Base-by-base conservation (phyloP, 805 yeast species). In the Scheffersomyces coipomensis region DNA sequence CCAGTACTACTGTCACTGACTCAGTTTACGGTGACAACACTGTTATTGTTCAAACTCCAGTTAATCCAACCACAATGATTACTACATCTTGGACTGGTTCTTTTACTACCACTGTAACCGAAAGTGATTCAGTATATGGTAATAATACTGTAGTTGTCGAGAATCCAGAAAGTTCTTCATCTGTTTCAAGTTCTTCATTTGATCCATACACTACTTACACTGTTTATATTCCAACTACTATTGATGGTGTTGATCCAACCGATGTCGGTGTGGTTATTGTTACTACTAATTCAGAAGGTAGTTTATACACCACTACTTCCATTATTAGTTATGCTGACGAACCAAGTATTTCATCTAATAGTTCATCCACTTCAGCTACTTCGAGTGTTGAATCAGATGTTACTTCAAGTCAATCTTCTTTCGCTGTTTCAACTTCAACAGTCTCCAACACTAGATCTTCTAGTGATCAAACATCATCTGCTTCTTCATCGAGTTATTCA, bases 401-500 rank as follows among this genome's bases (percentile, higher is more conserved):
- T n/a, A n/a, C n/a, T n/a, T n/a, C n/a, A n/a, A n/a, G n/a, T n/a
- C n/a, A n/a, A n/a, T 22, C 24, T 7, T 22, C 24, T 7, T 6
- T 22, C 6, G 24, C 10, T 22, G 24, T 10, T 22, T 22, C 24
- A 22, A 7, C 24, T 10, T 22, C 24, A 22, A 22, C 10, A 10
- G 24, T 22, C 24, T 6, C 24, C 10, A n/a, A n/a, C n/a, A n/a
- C 90, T 7, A 70, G 55, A 47, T 78, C 83, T 17, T 76, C 85
- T 4, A 62, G 81, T 19, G 70, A 57, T 46, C 66, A 61, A 18
- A 45, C 51, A 21, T 49, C 60, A 13, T 42, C 60, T 13, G 38
- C 51, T 15, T 52, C 64, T 5, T 51, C 71, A 31, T 77, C 77
- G 24, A n/a, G 10, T 7, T 16, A 6, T 35, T 42, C 46, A 15